A percentile compares a stretch with the other conserved stretches of the same genome.
Evolutionary conservation across 1,284 basidiomycete genomes (phyloP).

Genomic region (Ceratobasidium sp.): DNA sequence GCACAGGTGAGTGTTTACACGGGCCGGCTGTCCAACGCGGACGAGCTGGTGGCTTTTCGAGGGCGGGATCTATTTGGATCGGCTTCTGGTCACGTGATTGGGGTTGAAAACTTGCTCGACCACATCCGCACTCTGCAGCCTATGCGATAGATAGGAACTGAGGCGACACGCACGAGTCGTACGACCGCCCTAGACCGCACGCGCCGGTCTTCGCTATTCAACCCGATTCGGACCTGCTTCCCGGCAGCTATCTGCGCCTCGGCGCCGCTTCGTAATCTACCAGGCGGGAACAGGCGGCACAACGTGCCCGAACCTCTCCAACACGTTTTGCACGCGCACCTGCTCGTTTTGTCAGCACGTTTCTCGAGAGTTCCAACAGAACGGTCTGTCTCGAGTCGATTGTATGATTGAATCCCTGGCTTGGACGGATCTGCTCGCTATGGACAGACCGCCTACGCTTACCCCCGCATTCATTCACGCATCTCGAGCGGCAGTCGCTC

Average conservation of each 20-base stretch:
- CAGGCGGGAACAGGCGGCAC: slow-evolving; percentile 4
- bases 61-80: slow-evolving; percentile 11
- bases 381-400: not conserved
- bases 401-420: not conserved
- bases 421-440: not conserved
- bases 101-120: not conserved
- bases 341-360: not conserved
- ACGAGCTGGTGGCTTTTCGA: not conserved
- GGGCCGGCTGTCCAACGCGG: not conserved
- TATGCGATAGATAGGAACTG: not conserved
- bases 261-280: not conserved
- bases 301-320: not conserved
- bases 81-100: slow-evolving; percentile 9
- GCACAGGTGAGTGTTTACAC: not conserved
- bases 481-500: slow-evolving; percentile 10
- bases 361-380: slow-evolving; percentile 5
- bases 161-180: not conserved
- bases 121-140: not conserved
- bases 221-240: not conserved
- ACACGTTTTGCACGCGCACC: slow-evolving; percentile 14
- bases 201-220: not conserved
- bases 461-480: slow-evolving; percentile 26
- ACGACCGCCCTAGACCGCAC: not conserved
- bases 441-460: slow-evolving; percentile 8
- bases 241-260: not conserved